Conservation (phyloP, 2,329 filamentous ascomycete genomes). For the Xylariaceae sp. region DNA sequence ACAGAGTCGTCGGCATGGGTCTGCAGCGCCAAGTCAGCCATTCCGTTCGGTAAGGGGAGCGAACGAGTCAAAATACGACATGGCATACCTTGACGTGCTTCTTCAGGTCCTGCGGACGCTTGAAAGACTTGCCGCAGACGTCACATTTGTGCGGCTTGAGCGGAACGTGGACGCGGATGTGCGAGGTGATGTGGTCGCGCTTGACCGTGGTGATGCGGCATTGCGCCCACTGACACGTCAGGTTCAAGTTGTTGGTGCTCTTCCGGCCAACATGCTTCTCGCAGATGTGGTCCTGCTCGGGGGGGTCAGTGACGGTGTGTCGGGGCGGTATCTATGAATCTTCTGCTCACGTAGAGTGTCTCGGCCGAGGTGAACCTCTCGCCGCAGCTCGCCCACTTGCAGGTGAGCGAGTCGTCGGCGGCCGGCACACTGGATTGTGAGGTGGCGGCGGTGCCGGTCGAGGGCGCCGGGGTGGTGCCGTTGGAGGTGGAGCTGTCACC, state of each 20-base stretch:
- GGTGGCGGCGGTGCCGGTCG: constrained; percentile 38
- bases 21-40: too few species aligned
- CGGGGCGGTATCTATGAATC: background rate
- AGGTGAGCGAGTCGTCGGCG: constrained; percentile 48
- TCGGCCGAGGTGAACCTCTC: constrained; percentile 52
- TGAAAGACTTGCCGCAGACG: constrained; percentile 98
- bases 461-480: constrained; percentile 45
- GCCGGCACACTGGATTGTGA: constrained; percentile 31
- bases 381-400: constrained; percentile 52
- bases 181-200: constrained; percentile 97
- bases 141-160: constrained; percentile 99
- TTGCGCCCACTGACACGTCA: constrained; percentile 95
- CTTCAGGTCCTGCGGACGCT: constrained; percentile 96
- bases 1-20: constrained; percentile 96
- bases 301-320: constrained; percentile 3
- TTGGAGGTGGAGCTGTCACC: constrained; percentile 39
- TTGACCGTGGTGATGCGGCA: constrained; percentile 97
- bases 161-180: constrained; percentile 97
- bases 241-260: constrained; percentile 95
- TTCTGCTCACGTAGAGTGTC: constrained; percentile 48
- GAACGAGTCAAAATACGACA: constrained; percentile 1
- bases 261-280: constrained; percentile 98
- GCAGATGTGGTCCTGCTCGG: constrained; percentile 81
- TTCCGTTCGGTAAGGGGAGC: too few species aligned
- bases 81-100: constrained; percentile 81